Evolutionary conservation across 768 basidiomycete genomes (phyloP), one percentile per base, ranked within the genome.

Genomic region (Trametes maxima): DNA sequence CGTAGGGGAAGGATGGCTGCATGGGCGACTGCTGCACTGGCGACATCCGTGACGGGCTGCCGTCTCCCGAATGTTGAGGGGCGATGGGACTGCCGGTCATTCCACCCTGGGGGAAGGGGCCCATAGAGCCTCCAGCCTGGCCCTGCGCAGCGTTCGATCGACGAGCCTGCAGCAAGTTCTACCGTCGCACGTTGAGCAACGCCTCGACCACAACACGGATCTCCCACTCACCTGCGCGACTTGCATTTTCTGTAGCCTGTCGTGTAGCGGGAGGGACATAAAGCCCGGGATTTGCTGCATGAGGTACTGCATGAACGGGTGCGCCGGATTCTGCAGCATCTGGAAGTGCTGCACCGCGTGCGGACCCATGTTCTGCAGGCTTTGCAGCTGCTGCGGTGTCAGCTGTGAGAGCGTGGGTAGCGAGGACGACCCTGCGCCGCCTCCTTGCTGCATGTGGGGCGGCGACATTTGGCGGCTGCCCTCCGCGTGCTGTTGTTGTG

Each of bases 191-290:
- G 28, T 49, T 49, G 13, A 52, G 48, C 52, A 28, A 35, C 51
- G 13, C 1, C 16, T 21, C 47, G 16, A 6, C 14, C 49, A 13
- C 13, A 11, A 4, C n/a, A 36, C 21, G 24, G 7, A 16, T 5
- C 57, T 60, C 59, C 54, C 3, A 73, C 76, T 51, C 65, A 86
- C 86, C 78, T 85, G 84, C 14, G 82, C 69, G 56, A 72, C 60
- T 37, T 82, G 71, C 72, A 90, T 75, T 68, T 79, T 84, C 71
- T 87, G 87, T 63, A 89, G 67, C 73, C 90, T 87, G 66, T 79
- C 74, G 59, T 77, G 81, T 1, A 78, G 43, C 11, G 86, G 79
- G 58, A 88, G 71, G 19, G 67, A 67, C 63, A 77, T 74, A 65
- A 90, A 90, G 12, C 78, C 78, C 6, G 86, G 88, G 1, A 85